Conservation (phyloP, 306 rosid species). For the Citrullus mucosospermus region DNA sequence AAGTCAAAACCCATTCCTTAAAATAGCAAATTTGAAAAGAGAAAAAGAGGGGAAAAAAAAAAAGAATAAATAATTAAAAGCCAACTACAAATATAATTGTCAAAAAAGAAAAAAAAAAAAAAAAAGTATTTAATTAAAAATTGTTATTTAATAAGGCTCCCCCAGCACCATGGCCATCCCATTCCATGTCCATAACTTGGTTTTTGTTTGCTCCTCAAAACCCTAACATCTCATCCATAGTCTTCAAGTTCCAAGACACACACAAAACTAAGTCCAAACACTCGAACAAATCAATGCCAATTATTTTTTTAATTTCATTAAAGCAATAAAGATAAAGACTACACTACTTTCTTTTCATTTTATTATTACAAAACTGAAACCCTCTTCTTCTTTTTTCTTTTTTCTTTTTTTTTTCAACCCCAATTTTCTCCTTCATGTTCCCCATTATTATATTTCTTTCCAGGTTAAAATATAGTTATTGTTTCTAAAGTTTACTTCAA, state of each 20-base stretch:
- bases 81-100: too few relatives aligned
- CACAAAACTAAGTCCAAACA: conserved; percentile 9
- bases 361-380: not conserved
- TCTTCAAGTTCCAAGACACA: conserved; percentile 10
- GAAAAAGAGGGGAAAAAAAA: too few relatives aligned
- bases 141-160: too few relatives aligned
- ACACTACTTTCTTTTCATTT: not conserved
- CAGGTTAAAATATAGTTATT: not conserved
- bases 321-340: conserved; percentile 1
- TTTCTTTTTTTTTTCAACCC: not conserved
- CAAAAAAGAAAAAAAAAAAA: too few relatives aligned
- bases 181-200: conserved; percentile 1
- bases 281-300: not conserved
- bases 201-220: not conserved
- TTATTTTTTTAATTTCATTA: not conserved
- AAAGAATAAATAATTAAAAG: too few relatives aligned
- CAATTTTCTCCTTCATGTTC: not conserved
- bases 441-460: not conserved
- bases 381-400: not conserved
- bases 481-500: not conserved
- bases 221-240: not conserved
- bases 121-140: too few relatives aligned
- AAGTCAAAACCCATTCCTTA: not conserved
- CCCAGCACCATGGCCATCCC: too few relatives aligned
- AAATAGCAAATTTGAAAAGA: not conserved